These are phyloP conservation scores for Aciculosporium take DNA, from an alignment of 2,329 filamentous ascomycete genomes.

Conservation along the genomic window DNA sequence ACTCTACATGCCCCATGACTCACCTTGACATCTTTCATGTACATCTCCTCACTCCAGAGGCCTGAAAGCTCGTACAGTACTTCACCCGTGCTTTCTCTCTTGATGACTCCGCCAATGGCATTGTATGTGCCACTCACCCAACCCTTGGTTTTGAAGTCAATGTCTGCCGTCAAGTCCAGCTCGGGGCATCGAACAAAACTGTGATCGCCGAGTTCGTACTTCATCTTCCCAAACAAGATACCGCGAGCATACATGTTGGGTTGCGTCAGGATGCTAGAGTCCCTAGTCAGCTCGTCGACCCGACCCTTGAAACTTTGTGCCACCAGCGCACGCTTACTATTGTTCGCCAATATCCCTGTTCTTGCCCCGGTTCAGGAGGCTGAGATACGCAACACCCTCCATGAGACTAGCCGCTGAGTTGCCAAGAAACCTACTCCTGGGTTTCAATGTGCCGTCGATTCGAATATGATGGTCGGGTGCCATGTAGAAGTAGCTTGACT, in stretches of 20 bases:
- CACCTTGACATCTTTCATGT: conserved; percentile 68
- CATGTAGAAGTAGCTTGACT: conserved; percentile 99
- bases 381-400: conserved; percentile 86
- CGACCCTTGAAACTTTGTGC: neutral
- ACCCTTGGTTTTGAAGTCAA: conserved; percentile 97
- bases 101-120: conserved; percentile 83
- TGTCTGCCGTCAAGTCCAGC: conserved; percentile 69
- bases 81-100: conserved; percentile 75
- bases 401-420: conserved; percentile 97
- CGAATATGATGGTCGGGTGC: conserved; percentile 85
- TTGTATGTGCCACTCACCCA: conserved; percentile 97
- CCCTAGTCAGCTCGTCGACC: conserved; percentile 3
- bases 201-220: conserved; percentile 94
- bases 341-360: conserved; percentile 55
- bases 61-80: conserved; percentile 83
- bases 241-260: conserved; percentile 98
- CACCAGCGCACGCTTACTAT: conserved; percentile 53
- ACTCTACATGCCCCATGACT: conserved; percentile 12
- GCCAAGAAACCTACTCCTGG: conserved; percentile 84
- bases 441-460: conserved; percentile 91
- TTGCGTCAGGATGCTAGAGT: conserved; percentile 68
- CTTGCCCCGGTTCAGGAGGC: conserved; percentile 62
- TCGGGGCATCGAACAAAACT: conserved; percentile 88
- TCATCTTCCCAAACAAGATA: conserved; percentile 98
- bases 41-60: conserved; percentile 91